These are phyloP conservation scores for Penicillium samsonianum DNA, from an alignment of 495 filamentous ascomycete species.

Conservation along the genomic window DNA sequence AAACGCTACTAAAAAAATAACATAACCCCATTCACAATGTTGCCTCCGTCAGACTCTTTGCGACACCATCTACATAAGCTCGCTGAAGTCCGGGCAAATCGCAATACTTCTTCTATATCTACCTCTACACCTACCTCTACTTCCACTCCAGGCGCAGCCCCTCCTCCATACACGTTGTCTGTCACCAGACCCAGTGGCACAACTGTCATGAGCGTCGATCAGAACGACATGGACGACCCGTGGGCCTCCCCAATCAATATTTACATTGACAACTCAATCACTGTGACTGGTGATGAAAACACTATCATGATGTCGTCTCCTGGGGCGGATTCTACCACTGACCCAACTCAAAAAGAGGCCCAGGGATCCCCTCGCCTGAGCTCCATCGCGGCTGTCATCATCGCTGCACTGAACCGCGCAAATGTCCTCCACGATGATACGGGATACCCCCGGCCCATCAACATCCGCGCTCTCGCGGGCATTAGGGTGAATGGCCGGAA, in stretches of 20 bases:
- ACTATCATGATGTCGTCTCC: slow-evolving; percentile 29
- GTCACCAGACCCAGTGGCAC: slow-evolving; percentile 9
- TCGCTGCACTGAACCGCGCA: slow-evolving; percentile 14
- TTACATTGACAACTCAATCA: slow-evolving; percentile 40
- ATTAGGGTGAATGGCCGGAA: slow-evolving; percentile 1
- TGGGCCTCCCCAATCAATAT: slow-evolving; percentile 27
- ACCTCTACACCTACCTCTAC: slow-evolving; percentile 1
- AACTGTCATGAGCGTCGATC: slow-evolving; percentile 10
- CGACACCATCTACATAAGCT: slow-evolving; percentile 30
- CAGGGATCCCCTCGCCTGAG: neutral
- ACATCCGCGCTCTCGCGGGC: neutral
- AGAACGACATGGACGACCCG: slow-evolving; percentile 6
- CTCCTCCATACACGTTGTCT: slow-evolving; percentile 9
- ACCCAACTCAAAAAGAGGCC: neutral
- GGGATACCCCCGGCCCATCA: slow-evolving; percentile 4
- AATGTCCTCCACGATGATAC: slow-evolving; percentile 11
- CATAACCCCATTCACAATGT: slow-evolving; percentile 15
- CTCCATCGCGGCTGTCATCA: slow-evolving; percentile 11
- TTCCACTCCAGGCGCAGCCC: slow-evolving; percentile 20
- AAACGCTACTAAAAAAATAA: neutral
- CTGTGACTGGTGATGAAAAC: slow-evolving; percentile 37
- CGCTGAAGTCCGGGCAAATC: slow-evolving; percentile 20
- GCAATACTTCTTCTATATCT: slow-evolving; percentile 5
- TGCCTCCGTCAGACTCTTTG: slow-evolving; percentile 26
- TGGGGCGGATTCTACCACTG: neutral